These are phyloP conservation scores for Verticillium klebahnii DNA, from an alignment of 2,329 filamentous ascomycete species.

Conservation along the genomic window DNA sequence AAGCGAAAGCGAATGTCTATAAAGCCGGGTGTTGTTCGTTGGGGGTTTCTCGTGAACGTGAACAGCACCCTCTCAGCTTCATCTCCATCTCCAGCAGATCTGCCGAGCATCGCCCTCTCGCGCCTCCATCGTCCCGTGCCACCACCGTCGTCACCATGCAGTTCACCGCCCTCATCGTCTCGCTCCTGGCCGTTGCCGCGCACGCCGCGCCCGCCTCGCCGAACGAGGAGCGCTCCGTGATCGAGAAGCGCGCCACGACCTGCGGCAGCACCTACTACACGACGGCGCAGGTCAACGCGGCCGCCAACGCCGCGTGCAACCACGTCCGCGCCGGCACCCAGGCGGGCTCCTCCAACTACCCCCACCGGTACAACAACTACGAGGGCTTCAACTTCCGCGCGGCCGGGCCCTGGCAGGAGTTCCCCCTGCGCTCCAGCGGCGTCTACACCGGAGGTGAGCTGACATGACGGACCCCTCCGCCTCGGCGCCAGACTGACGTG, in stretches of 20 bases:
- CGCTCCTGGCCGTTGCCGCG: slow-evolving; percentile 9
- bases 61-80: not conserved
- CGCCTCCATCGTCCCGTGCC: not conserved
- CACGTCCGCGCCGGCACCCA: slow-evolving; percentile 36
- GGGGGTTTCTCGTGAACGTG: not conserved
- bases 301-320: slow-evolving; percentile 46
- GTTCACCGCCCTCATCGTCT: slow-evolving; percentile 10
- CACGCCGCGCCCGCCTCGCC: slow-evolving; percentile 6
- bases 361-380: slow-evolving; percentile 58
- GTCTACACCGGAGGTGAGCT: slow-evolving; percentile 49
- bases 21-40: not conserved
- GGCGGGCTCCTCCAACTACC: slow-evolving; percentile 39
- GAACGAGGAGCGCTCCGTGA: slow-evolving; percentile 27
- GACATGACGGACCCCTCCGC: not conserved
- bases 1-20: not conserved
- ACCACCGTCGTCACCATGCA: slow-evolving; percentile 8
- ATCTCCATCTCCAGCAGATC: not conserved
- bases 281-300: slow-evolving; percentile 41
- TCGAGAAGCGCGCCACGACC: slow-evolving; percentile 32
- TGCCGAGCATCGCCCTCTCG: not conserved
- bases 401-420: slow-evolving; percentile 57
- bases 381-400: slow-evolving; percentile 59
- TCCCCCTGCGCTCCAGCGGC: slow-evolving; percentile 53
- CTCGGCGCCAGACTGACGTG: not conserved
- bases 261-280: slow-evolving; percentile 53